Conservation (phyloP, 805 yeast species). For the Pichia deserticola region DNA sequence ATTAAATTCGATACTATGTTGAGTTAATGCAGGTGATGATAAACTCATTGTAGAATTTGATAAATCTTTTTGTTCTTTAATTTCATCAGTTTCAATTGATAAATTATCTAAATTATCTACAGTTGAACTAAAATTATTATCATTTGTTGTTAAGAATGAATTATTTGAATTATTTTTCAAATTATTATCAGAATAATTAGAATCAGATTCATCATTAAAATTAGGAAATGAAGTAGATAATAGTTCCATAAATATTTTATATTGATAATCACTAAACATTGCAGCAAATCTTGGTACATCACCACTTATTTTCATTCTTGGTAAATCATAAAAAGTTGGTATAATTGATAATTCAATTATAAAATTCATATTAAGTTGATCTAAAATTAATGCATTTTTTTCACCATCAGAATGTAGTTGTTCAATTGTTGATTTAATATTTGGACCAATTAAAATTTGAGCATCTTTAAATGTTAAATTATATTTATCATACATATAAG, state of each 20-base stretch:
- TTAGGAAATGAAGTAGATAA: constrained; percentile 63
- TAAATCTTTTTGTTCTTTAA: neutral
- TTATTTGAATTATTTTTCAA: neutral
- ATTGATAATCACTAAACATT: constrained; percentile 80
- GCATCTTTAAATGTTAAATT: constrained; percentile 73
- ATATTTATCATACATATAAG: constrained; percentile 86
- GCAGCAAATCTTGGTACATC: constrained; percentile 66
- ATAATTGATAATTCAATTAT: constrained; percentile 76
- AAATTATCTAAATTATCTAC: neutral
- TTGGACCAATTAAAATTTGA: constrained; percentile 80
- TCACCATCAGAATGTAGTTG: constrained; percentile 48
- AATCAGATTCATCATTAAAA: constrained; percentile 12
- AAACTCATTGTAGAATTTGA: neutral
- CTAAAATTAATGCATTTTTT: constrained; percentile 58
- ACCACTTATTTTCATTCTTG: constrained; percentile 68
- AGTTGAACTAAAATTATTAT: no score
- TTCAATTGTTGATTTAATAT: constrained; percentile 67
- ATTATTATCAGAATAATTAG: neutral
- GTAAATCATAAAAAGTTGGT: constrained; percentile 68
- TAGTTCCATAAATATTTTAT: constrained; percentile 76
- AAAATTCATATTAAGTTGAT: constrained; percentile 66
- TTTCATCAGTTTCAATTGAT: neutral
- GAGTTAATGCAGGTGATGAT: constrained; percentile 25
- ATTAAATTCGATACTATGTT: constrained; percentile 63
- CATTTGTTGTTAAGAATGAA: no score